Evolutionary conservation across 2,329 filamentous ascomycete species (phyloP).

Genomic region (Fusarium solani-melongenae): DNA sequence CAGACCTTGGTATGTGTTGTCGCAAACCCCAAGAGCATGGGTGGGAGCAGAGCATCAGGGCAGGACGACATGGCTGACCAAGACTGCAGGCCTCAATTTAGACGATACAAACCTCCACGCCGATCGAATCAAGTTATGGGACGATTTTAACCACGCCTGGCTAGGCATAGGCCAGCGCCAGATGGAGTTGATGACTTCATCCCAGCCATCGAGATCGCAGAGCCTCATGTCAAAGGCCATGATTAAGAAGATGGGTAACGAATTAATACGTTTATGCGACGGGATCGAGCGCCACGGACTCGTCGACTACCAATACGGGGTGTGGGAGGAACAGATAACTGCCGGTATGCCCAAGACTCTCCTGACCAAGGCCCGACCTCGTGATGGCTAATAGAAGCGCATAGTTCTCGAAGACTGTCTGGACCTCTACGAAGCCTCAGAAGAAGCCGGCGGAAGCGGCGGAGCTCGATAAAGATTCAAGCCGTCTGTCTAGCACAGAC

Average conservation of each 20-base stretch:
- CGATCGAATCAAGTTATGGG: slow-evolving; percentile 87
- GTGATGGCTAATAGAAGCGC: slow-evolving; percentile 20
- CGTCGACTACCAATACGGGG: slow-evolving; percentile 96
- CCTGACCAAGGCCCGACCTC: neutral
- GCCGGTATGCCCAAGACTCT: slow-evolving; percentile 69
- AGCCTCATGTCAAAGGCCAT: slow-evolving; percentile 74
- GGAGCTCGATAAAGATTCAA: slow-evolving; percentile 31
- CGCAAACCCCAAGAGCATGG: neutral
- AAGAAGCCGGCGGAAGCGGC: slow-evolving; percentile 49
- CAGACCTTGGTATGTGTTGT: slow-evolving; percentile 62
- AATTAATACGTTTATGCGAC: slow-evolving; percentile 86
- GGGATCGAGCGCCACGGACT: slow-evolving; percentile 90
- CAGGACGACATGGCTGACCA: slow-evolving; percentile 27
- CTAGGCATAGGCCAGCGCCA: slow-evolving; percentile 85
- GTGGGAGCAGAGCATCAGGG: neutral
- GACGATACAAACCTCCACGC: slow-evolving; percentile 82
- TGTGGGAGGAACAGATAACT: slow-evolving; percentile 94
- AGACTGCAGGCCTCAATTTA: slow-evolving; percentile 77
- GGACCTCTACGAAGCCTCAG: slow-evolving; percentile 57
- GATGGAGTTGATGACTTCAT: slow-evolving; percentile 76
- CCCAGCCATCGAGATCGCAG: slow-evolving; percentile 66
- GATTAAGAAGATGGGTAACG: slow-evolving; percentile 83
- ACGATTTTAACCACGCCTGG: slow-evolving; percentile 95
- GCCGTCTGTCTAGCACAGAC: neutral
- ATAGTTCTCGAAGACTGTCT: slow-evolving; percentile 55